Percentiles rank a stretch among this genome's conserved stretches.
Conservation (phyloP, 768 basidiomycete species). For the Cyclocybe cylindracea region DNA sequence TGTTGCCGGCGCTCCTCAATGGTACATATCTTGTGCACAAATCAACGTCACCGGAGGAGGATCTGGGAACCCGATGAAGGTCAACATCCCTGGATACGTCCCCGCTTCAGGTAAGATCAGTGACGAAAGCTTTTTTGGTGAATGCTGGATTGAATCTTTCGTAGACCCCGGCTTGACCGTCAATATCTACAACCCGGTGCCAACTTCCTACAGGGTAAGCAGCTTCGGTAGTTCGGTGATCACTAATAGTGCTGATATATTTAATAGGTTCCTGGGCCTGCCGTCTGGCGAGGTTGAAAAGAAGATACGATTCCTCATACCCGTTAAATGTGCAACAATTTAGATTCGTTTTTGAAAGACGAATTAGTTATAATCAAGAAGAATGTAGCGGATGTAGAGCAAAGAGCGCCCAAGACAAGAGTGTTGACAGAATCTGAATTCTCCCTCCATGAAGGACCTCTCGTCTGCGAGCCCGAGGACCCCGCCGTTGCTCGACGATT, state of each 20-base stretch:
- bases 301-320: not conserved
- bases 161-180: constrained; percentile 41
- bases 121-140: not conserved
- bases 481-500: constrained; percentile 49
- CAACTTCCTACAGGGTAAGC: constrained; percentile 31
- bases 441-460: constrained; percentile 14
- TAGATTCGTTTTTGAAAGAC: no score
- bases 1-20: constrained; percentile 44
- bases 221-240: not conserved
- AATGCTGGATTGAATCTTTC: no score
- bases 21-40: constrained; percentile 51
- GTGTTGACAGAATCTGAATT: not conserved
- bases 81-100: constrained; percentile 52
- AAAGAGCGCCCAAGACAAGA: not conserved
- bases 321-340: no score
- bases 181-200: constrained; percentile 42
- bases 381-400: no score
- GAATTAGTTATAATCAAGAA: no score
- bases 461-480: constrained; percentile 27
- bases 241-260: not conserved
- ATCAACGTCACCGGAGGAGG: constrained; percentile 46
- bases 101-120: constrained; percentile 29
- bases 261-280: constrained; percentile 18
- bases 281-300: constrained; percentile 15
- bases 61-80: constrained; percentile 43